These are phyloP conservation scores for Candida maris DNA, from an alignment of 805 yeast species.

Conservation along the genomic window DNA sequence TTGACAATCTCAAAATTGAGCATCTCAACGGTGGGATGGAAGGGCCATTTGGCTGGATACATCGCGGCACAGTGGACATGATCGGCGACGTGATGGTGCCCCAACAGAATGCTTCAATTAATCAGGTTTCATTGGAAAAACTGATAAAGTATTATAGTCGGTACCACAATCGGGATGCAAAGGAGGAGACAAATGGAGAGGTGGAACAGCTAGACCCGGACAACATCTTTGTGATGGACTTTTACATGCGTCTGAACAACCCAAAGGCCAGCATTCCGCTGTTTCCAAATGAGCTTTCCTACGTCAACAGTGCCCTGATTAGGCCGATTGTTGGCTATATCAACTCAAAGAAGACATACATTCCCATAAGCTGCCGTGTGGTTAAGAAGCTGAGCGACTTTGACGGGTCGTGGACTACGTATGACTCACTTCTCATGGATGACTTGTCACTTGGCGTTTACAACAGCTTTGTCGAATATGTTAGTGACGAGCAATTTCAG, in stretches of 20 bases:
- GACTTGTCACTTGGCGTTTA: constrained; percentile 87
- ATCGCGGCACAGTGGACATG: constrained; percentile 88
- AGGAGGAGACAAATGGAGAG: neutral
- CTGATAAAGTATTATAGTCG: constrained; percentile 34
- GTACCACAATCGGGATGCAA: neutral
- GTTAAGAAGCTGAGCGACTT: constrained; percentile 78
- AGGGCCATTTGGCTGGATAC: constrained; percentile 98
- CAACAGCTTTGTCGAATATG: constrained; percentile 85
- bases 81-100: constrained; percentile 87
- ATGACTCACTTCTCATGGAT: constrained; percentile 87
- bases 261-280: constrained; percentile 88
- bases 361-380: constrained; percentile 80
- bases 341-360: constrained; percentile 83
- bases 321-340: constrained; percentile 95
- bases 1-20: constrained; percentile 81
- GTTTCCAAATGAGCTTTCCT: constrained; percentile 82
- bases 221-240: constrained; percentile 62
- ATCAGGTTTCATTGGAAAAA: constrained; percentile 42
- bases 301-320: constrained; percentile 85
- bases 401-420: constrained; percentile 95
- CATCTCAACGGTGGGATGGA: constrained; percentile 86
- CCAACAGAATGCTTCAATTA: constrained; percentile 38
- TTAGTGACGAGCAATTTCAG: constrained; percentile 79
- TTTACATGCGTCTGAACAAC: constrained; percentile 74
- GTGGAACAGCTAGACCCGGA: constrained; percentile 9